Conservation (phyloP, 352 stramenopile species). For the Pythium dissimile region DNA sequence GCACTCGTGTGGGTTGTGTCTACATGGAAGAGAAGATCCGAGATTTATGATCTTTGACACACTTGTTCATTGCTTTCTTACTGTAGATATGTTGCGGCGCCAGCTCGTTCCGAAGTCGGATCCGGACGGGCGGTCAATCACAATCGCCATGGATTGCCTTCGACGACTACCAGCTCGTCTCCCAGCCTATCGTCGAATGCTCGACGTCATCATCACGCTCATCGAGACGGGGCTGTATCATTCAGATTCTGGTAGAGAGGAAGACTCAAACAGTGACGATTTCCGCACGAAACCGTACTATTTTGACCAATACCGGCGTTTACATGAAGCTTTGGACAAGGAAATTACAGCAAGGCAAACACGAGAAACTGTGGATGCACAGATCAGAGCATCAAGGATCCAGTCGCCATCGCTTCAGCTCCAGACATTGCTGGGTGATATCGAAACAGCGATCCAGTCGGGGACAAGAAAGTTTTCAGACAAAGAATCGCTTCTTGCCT, state of each 20-base stretch:
- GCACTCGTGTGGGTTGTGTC: conserved; percentile 63
- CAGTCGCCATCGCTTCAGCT: conserved; percentile 28
- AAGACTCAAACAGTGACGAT: background rate
- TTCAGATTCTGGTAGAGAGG: background rate
- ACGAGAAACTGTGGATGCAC: conserved; percentile 9
- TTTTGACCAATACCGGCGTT: conserved; percentile 39
- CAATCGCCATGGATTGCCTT: conserved; percentile 71
- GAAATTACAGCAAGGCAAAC: conserved; percentile 4
- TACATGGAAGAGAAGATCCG: too few relatives aligned
- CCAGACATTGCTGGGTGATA: conserved; percentile 23
- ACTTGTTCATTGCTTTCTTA: background rate
- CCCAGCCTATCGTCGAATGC: conserved; percentile 55
- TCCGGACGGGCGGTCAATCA: conserved; percentile 46
- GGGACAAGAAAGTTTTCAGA: conserved; percentile 11
- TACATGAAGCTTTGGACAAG: conserved; percentile 19
- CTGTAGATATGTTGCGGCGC: conserved; percentile 59
- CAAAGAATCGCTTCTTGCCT: conserved; percentile 35
- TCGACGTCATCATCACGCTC: conserved; percentile 48
- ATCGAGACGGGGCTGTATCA: conserved; percentile 50
- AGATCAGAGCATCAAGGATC: background rate
- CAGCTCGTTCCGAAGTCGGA: conserved; percentile 40
- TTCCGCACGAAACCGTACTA: conserved; percentile 29
- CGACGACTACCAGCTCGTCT: conserved; percentile 49
- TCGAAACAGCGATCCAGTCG: conserved; percentile 18
- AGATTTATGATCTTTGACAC: too few relatives aligned